Percentiles rank a stretch among this genome's conserved stretches.
These are phyloP conservation scores for Truncatella angustata DNA, from an alignment of 2,329 filamentous ascomycete genomes.

Conservation along the genomic window DNA sequence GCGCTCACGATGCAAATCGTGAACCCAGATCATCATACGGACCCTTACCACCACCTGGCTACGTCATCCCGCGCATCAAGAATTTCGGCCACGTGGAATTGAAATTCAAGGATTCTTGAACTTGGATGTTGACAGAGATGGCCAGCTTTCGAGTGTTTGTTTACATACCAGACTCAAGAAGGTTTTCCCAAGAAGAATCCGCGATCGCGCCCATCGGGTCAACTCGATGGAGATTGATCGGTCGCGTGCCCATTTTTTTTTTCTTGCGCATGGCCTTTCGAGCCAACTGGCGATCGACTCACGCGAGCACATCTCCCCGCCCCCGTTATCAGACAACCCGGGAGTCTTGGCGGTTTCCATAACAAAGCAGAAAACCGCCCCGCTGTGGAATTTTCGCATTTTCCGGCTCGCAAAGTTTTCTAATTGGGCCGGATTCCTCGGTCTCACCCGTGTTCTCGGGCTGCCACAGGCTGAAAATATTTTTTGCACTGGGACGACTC, in stretches of 20 bases:
- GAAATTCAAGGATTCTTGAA: no score
- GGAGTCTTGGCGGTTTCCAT: constrained; percentile 1
- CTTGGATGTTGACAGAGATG: no score
- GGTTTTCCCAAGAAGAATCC: no score
- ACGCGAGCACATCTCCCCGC: constrained; percentile 2
- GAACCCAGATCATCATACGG: background rate
- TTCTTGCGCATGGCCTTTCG: no score
- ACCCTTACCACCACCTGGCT: background rate
- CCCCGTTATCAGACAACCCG: background rate
- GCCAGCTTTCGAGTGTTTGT: no score
- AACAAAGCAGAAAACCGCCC: constrained; percentile 1
- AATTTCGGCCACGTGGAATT: no score
- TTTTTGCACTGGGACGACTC: background rate
- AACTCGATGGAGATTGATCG: no score
- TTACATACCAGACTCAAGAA: no score
- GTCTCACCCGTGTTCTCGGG: background rate
- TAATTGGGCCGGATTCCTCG: background rate
- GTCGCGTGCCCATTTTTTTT: no score
- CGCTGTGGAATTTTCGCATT: background rate
- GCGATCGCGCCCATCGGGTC: no score
- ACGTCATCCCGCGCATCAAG: background rate
- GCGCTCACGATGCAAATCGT: background rate
- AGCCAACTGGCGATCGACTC: background rate
- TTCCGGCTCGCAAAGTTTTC: background rate
- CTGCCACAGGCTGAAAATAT: background rate